These are phyloP conservation scores for Salvia rosmarinus DNA, from an alignment of 257 asterid species.

Conservation along the genomic window DNA sequence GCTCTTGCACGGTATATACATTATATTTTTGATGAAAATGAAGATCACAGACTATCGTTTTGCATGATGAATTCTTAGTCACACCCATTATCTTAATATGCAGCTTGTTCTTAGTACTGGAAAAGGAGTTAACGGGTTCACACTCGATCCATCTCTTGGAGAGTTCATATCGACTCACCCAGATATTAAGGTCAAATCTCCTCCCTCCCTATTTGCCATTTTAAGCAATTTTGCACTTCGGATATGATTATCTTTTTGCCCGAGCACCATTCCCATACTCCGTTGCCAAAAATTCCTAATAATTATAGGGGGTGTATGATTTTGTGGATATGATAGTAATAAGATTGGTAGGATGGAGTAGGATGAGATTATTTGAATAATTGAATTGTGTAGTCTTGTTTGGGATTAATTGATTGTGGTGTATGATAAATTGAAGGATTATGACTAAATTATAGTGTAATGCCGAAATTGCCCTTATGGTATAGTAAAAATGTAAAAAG, in stretches of 20 bases:
- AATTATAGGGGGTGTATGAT: no score
- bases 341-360: no score
- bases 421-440: no score
- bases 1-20: slow-evolving; percentile 83
- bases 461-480: no score
- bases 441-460: no score
- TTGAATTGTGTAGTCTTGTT: no score
- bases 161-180: slow-evolving; percentile 97
- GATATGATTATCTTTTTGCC: not conserved
- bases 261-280: no score
- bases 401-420: no score
- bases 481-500: no score
- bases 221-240: not conserved
- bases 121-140: slow-evolving; percentile 89
- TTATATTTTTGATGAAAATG: not conserved
- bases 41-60: not conserved
- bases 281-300: no score
- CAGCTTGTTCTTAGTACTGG: slow-evolving; percentile 92
- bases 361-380: no score
- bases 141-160: slow-evolving; percentile 97
- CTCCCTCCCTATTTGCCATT: slow-evolving; percentile 17
- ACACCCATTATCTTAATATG: slow-evolving; percentile 20
- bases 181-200: slow-evolving; percentile 69
- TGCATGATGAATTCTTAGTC: slow-evolving; percentile 9
- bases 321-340: no score